Evolutionary conservation across 768 basidiomycete species (phyloP).

Genomic region (Suillus ampliporus): DNA sequence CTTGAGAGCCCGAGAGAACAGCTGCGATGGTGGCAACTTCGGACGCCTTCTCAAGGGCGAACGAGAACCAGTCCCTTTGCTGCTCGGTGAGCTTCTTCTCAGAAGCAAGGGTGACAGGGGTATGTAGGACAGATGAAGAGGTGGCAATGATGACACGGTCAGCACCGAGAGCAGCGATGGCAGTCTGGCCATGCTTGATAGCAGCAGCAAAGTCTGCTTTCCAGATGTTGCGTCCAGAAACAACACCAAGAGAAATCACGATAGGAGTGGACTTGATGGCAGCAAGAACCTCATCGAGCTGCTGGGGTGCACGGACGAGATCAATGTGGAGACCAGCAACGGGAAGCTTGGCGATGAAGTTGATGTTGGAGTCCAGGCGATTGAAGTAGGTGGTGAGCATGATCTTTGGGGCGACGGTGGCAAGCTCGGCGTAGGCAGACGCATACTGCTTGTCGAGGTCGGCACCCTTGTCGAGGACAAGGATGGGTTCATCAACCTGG

Average conservation of each 20-base stretch:
- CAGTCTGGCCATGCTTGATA: slow-evolving; percentile 83
- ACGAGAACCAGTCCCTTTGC: slow-evolving; percentile 98
- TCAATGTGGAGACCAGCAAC: slow-evolving; percentile 96
- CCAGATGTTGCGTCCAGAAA: slow-evolving; percentile 99
- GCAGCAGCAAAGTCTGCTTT: slow-evolving; percentile 91
- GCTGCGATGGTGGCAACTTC: slow-evolving; percentile 91
- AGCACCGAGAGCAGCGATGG: slow-evolving; percentile 79
- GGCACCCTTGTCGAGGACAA: slow-evolving; percentile 87
- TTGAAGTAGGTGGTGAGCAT: slow-evolving; percentile 96
- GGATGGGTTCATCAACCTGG: slow-evolving; percentile 96
- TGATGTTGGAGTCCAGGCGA: slow-evolving; percentile 91
- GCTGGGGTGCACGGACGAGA: slow-evolving; percentile 89
- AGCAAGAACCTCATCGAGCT: slow-evolving; percentile 81
- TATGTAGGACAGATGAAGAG: slow-evolving; percentile 98
- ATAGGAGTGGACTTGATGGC: slow-evolving; percentile 85
- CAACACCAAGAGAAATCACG: slow-evolving; percentile 89
- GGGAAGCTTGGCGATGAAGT: slow-evolving; percentile 89
- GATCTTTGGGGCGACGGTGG: slow-evolving; percentile 87
- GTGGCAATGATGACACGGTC: slow-evolving; percentile 93
- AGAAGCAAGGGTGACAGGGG: slow-evolving; percentile 91
- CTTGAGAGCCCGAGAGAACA: slow-evolving; percentile 84
- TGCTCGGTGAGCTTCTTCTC: slow-evolving; percentile 90
- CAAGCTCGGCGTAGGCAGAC: slow-evolving; percentile 80
- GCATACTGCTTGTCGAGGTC: slow-evolving; percentile 80
- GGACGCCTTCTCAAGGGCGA: slow-evolving; percentile 92